Evolutionary conservation across 257 asterid species (phyloP).

Genomic region (Leonotis leonurus): DNA sequence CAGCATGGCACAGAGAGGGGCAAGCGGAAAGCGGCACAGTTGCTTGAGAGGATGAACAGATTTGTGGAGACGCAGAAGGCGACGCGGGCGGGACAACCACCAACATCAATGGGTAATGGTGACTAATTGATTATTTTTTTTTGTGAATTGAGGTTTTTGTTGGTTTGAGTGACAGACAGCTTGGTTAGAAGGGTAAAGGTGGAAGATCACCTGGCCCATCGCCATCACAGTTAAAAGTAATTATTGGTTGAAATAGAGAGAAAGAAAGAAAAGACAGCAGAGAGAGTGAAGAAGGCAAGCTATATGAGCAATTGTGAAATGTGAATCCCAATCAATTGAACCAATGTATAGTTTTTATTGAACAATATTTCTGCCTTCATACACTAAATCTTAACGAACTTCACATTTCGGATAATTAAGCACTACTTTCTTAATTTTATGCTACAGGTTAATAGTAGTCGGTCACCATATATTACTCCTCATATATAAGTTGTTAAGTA

Average conservation of each 20-base stretch:
- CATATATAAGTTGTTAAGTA: no score
- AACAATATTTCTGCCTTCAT: no score
- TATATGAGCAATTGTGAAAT: no score
- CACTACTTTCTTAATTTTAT: no score
- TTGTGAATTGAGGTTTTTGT: slow-evolving; percentile 13
- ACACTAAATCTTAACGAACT: no score
- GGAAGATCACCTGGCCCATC: slow-evolving; percentile 72
- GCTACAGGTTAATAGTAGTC: no score
- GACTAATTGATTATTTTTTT: slow-evolving; percentile 32
- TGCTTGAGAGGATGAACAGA: slow-evolving; percentile 82
- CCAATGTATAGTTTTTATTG: no score
- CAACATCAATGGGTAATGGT: slow-evolving; percentile 34
- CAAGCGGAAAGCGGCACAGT: slow-evolving; percentile 65
- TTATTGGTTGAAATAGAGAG: slow-evolving; percentile 21
- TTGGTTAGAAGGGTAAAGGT: slow-evolving; percentile 43
- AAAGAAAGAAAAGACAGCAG: slow-evolving; percentile 6
- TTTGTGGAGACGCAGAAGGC: slow-evolving; percentile 66
- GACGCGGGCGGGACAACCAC: slow-evolving; percentile 28
- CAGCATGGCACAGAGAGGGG: slow-evolving; percentile 92
- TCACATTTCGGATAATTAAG: no score
- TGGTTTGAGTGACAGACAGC: slow-evolving; percentile 27
- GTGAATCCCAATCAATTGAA: no score
- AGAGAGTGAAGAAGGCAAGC: no score
- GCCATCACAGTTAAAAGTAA: slow-evolving; percentile 26
- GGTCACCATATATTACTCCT: no score